Evolutionary conservation across 2,329 filamentous ascomycete genomes (phyloP), one percentile per base, ranked within the genome.

Genomic region (Fusarium sp.): DNA sequence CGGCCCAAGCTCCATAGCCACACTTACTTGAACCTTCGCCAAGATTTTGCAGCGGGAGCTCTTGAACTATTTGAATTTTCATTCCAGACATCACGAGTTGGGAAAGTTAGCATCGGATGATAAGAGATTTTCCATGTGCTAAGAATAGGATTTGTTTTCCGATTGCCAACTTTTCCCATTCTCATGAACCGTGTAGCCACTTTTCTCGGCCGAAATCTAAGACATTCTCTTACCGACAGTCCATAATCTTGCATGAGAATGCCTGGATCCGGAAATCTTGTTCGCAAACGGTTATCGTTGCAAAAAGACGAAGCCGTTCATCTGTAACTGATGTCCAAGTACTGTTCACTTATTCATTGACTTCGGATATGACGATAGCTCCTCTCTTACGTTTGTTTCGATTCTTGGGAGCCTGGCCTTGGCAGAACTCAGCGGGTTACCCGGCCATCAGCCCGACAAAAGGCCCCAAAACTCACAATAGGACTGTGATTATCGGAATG

Each of bases 401-500:
- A 11, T 38, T 38, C 5, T 8, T 26, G 2, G 20, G 13, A 48
- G 3, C 13, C 36, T 18, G 38, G 18, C 10, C 34, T 61, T 33
- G 18, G 20, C 13, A 26, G 13, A 58, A 26, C 15, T 36, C 11
- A 20, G 18, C 6, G n/a, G 10, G 42, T 65, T 39, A 20, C 62
- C 53, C 60, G 24, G 45, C 40, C 14, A 43, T 8, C 52, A 65
- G 48, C 52, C 26, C 17, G 42, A 40, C 28, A 42, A 38, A 38
- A 50, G 18, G 13, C 13, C 15, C 9, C 15, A 24, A 26, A 13
- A 54, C 38, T 34, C 20, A 48, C n/a, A 20, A 42, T 48, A 22
- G 6, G 15, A 52, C 22, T 50, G 7, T n/a, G 24, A 51, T 53
- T 31, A 20, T 18, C 42, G 62, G 60, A 65, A 65, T 65, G 62